These are phyloP conservation scores for Yamadazyma kanchanaburiensis DNA, from an alignment of 1,139 yeast species.

Conservation along the genomic window DNA sequence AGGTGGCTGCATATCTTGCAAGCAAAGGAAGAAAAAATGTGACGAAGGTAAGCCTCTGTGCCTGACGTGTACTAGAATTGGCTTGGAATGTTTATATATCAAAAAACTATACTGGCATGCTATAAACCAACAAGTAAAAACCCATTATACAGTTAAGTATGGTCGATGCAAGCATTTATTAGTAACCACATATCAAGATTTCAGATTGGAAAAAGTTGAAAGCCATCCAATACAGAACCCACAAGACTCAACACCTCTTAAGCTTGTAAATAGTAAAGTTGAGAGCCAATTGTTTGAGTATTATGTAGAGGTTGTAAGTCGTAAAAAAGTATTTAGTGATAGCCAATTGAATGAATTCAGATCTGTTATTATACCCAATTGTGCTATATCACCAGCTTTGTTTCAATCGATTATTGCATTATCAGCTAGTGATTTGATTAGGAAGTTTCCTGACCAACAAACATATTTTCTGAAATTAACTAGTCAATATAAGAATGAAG, in stretches of 20 bases:
- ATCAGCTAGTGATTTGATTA: conserved; percentile 15
- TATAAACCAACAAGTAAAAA: conserved; percentile 6
- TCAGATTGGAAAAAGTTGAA: too few relatives aligned
- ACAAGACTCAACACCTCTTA: background rate
- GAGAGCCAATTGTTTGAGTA: conserved; percentile 14
- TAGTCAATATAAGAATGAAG: conserved; percentile 13
- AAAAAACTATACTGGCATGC: conserved; percentile 10
- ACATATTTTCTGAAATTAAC: conserved; percentile 9
- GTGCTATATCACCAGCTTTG: conserved; percentile 11
- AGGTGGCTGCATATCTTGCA: conserved; percentile 67
- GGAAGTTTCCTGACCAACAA: conserved; percentile 7
- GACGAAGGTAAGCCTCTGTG: conserved; percentile 63
- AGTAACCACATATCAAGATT: conserved; percentile 4
- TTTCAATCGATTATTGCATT: conserved; percentile 15
- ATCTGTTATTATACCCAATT: conserved; percentile 13
- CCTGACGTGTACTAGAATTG: conserved; percentile 51
- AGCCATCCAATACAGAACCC: too few relatives aligned
- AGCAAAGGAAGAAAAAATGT: conserved; percentile 68
- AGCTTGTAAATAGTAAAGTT: background rate
- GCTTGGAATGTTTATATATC: conserved; percentile 39
- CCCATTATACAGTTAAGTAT: conserved; percentile 1
- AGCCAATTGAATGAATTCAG: conserved; percentile 14
- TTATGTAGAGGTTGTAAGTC: conserved; percentile 13
- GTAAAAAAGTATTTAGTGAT: conserved; percentile 15
- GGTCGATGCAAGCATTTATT: conserved; percentile 2